phyloP scores from a whole-genome alignment of 2,329 filamentous ascomycete genomes.

The Fusarium sp. region DNA sequence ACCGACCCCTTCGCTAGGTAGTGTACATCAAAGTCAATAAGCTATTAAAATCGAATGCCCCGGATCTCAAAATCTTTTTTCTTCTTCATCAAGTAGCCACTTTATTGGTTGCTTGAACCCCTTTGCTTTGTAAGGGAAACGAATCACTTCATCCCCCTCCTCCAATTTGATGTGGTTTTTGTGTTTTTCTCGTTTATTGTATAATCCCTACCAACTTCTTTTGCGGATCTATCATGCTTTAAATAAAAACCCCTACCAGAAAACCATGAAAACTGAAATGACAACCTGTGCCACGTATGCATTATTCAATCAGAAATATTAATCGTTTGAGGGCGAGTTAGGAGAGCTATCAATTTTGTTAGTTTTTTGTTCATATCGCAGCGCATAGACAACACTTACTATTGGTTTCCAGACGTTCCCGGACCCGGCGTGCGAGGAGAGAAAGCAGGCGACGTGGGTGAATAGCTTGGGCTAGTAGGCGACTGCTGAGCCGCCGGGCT shows the following conservation, averaged over 20 bases:
- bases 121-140: constrained; percentile 17
- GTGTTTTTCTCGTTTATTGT: constrained; percentile 34
- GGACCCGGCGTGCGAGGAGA: constrained; percentile 61
- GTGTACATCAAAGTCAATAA: constrained; percentile 45
- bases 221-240: constrained; percentile 49
- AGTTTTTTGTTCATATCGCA: constrained; percentile 26
- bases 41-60: constrained; percentile 45
- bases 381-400: constrained; percentile 47
- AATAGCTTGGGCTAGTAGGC: constrained; percentile 78
- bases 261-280: constrained; percentile 46
- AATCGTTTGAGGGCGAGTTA: constrained; percentile 58
- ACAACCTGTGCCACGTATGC: constrained; percentile 52
- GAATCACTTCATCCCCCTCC: constrained; percentile 12
- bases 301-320: constrained; percentile 52
- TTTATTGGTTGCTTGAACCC: not conserved
- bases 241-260: constrained; percentile 26
- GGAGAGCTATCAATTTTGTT: constrained; percentile 56
- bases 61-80: constrained; percentile 10
- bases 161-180: constrained; percentile 27
- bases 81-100: constrained; percentile 17
- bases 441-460: constrained; percentile 68
- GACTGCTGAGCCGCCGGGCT: constrained; percentile 67
- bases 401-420: constrained; percentile 58
- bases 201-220: constrained; percentile 37
- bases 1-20: constrained; percentile 36